Evolutionary conservation across 1,139 yeast species (phyloP), one percentile per base, ranked within the genome.

Genomic region (Blastobotrys buckinghamii): DNA sequence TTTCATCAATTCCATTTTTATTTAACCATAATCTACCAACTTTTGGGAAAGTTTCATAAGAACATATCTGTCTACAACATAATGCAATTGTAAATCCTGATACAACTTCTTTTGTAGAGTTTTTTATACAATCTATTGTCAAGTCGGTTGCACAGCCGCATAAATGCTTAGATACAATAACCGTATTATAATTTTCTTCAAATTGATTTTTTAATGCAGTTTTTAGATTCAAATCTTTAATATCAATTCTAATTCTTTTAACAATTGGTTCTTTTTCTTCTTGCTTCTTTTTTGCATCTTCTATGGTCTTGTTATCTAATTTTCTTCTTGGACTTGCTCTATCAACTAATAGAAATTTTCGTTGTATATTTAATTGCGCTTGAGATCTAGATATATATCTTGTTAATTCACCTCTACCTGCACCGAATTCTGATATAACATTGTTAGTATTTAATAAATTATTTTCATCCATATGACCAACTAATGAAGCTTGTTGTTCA

Each of bases 101-200:
- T 12, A 6, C 69, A 65, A 47, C 80, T 33, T 15, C 4, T 55
- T 17, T 20, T 27, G 15, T 16, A 27, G 79, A 75, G 50, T 80
- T 81, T 29, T 74, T 54, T 1, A 87, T 62, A 69, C 89, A 84
- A 56, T 81, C 74, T 36, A 89, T 66, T 0, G 96, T 84, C 44
- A 89, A 70, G 63, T 89, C 97, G 0, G 97, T 89, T 1, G 97
- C 97, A 6, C 85, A 95, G 7, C 97, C 97, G 68, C 97, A 89
- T 40, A 89, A 68, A 67, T 89, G 97, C 64, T 89, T 89, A 2
- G 96, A 87, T 1, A 88, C 79, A 2, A 82, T 87, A 12, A 83
- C 81, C 34, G 77, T 64, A 2, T 51, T 15, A 47, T 49, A 36
- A 38, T 26, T 20, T n/a, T 44, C 6, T 45, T 43, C 47, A 22